Conservation (phyloP, 495 filamentous ascomycete species). For the Echria macrotheca region DNA sequence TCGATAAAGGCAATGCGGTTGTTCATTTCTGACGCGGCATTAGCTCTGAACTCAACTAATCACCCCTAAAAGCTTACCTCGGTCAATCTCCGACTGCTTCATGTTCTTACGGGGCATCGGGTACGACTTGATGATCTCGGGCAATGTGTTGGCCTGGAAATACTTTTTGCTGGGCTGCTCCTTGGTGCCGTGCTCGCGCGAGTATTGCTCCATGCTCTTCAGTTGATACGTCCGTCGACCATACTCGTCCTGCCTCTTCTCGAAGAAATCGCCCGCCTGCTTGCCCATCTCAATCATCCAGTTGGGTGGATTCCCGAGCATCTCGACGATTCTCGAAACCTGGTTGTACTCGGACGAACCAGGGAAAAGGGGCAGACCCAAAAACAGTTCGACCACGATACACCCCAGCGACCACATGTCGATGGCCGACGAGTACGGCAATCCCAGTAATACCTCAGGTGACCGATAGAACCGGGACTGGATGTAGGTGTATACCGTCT, state of each 20-base stretch:
- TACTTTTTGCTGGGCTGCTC: constrained; percentile 99
- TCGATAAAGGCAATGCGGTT: constrained; percentile 98
- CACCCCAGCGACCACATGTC: constrained; percentile 99
- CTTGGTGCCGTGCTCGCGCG: constrained; percentile 88
- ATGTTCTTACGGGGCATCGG: constrained; percentile 99
- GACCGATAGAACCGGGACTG: constrained; percentile 98
- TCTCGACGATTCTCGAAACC: constrained; percentile 93
- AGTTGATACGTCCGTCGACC: constrained; percentile 84
- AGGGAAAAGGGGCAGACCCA: constrained; percentile 91
- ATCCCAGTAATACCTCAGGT: constrained; percentile 86
- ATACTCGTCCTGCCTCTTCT: constrained; percentile 86
- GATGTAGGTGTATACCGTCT: constrained; percentile 99
- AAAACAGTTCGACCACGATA: constrained; percentile 96
- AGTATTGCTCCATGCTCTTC: constrained; percentile 97
- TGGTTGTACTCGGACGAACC: constrained; percentile 99
- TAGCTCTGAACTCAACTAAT: not conserved
- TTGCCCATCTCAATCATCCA: constrained; percentile 99
- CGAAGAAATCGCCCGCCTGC: constrained; percentile 95
- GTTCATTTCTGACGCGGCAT: constrained; percentile 71
- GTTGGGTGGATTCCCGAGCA: constrained; percentile 91
- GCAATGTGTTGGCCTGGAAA: constrained; percentile 86
- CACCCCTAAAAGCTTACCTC: constrained; percentile 58
- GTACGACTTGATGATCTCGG: constrained; percentile 95
- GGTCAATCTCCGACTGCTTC: constrained; percentile 93
- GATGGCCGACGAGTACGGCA: constrained; percentile 97